phyloP scores from a whole-genome alignment of 352 stramenopile species.

The Chrysophaeum taylorii region DNA sequence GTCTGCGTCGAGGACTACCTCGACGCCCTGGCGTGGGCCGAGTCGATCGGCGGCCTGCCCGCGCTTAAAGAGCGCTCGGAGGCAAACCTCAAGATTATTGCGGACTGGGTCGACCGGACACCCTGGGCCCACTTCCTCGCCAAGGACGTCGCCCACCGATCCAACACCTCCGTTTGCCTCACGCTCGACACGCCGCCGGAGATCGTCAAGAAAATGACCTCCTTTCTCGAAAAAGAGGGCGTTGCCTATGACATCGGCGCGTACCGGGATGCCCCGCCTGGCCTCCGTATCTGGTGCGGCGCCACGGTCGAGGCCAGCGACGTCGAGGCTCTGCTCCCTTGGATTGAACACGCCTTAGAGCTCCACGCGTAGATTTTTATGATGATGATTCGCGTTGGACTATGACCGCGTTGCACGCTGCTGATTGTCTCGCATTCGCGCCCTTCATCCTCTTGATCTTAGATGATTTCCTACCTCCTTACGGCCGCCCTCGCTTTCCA shows the following conservation, averaged over 20 bases:
- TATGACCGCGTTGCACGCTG: too few species aligned
- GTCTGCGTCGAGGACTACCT: conserved; percentile 98
- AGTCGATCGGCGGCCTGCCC: conserved; percentile 79
- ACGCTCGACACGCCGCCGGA: conserved; percentile 78
- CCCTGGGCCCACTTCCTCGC: conserved; percentile 93
- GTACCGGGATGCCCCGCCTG: conserved; percentile 93
- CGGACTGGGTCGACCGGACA: conserved; percentile 92
- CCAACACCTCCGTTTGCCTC: conserved; percentile 93
- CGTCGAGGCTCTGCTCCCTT: conserved; percentile 91
- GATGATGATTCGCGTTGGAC: too few species aligned
- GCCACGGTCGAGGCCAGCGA: conserved; percentile 96
- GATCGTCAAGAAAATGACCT: conserved; percentile 92
- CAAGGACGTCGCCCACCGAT: conserved; percentile 75
- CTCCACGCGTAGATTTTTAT: too few species aligned
- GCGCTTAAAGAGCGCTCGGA: conserved; percentile 83
- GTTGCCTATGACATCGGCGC: conserved; percentile 94
- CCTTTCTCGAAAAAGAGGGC: conserved; percentile 83
- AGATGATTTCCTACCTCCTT: too few species aligned
- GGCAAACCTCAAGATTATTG: conserved; percentile 83
- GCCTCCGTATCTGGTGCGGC: conserved; percentile 96
- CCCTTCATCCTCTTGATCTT: too few species aligned
- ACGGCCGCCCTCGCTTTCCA: too few species aligned
- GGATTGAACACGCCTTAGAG: conserved; percentile 94
- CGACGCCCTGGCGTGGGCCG: conserved; percentile 88
- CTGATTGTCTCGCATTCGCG: too few species aligned